phyloP scores from a whole-genome alignment of 108 stramenopile species.

The Fragilaria radians region DNA sequence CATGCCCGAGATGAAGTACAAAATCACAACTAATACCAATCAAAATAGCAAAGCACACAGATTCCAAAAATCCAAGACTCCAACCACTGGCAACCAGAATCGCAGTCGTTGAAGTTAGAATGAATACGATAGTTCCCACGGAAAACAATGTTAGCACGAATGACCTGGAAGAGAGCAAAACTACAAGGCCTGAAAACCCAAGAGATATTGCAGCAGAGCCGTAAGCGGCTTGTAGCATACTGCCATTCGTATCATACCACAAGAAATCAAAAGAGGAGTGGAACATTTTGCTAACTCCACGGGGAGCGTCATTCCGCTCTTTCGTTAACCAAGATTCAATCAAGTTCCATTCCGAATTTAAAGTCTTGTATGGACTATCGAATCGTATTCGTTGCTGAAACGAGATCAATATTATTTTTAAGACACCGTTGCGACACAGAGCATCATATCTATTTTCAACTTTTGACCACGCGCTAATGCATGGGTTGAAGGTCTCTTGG shows the following conservation, averaged over 20 bases:
- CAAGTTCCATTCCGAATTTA: slow-evolving; percentile 31
- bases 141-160: slow-evolving; percentile 37
- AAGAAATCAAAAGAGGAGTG: slow-evolving; percentile 27
- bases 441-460: slow-evolving; percentile 8
- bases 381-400: slow-evolving; percentile 22
- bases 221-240: slow-evolving; percentile 18
- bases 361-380: slow-evolving; percentile 22
- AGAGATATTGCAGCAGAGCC: slow-evolving; percentile 16
- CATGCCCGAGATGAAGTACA: slow-evolving; percentile 49
- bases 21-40: slow-evolving; percentile 48
- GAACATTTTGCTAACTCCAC: slow-evolving; percentile 14
- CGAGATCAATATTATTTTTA: slow-evolving; percentile 21
- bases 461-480: slow-evolving; percentile 35
- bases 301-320: slow-evolving; percentile 18
- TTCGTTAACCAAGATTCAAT: slow-evolving; percentile 33
- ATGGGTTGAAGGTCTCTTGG: slow-evolving; percentile 29
- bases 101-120: slow-evolving; percentile 44
- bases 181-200: slow-evolving; percentile 26
- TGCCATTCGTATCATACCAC: slow-evolving; percentile 49
- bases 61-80: slow-evolving; percentile 43
- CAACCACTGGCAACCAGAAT: slow-evolving; percentile 40
- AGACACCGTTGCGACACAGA: slow-evolving; percentile 20
- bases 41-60: slow-evolving; percentile 50
- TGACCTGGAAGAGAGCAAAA: slow-evolving; percentile 35
- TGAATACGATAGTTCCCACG: slow-evolving; percentile 29